Percentiles rank a stretch among this genome's conserved stretches.
phyloP scores from a whole-genome alignment of 2,329 filamentous ascomycete genomes.

The Mycosphaerella sp. region DNA sequence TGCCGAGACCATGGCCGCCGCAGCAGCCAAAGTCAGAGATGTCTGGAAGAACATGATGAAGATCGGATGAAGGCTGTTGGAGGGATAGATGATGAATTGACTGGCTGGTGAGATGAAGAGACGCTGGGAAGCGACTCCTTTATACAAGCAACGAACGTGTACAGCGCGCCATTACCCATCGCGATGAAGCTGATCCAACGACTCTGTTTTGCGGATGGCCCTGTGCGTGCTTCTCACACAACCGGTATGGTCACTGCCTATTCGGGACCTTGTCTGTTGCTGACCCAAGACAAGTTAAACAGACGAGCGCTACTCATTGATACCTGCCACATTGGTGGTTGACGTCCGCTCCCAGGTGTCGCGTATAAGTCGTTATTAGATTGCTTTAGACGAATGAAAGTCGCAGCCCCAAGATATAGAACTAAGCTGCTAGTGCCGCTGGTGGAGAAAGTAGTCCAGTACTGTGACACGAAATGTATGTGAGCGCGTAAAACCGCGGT shows the following conservation, averaged over 20 bases:
- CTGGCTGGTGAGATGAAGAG: background rate
- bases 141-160: background rate
- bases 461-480: too few relatives aligned
- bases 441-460: background rate
- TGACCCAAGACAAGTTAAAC: background rate
- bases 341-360: background rate
- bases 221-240: background rate
- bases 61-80: background rate
- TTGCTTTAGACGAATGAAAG: background rate
- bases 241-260: background rate
- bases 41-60: conserved; percentile 17
- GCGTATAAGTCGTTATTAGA: background rate
- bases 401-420: background rate
- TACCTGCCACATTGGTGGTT: conserved; percentile 6
- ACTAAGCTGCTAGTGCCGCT: background rate
- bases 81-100: background rate
- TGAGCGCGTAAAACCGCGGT: too few relatives aligned
- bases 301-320: conserved; percentile 2
- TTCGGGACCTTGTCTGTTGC: background rate
- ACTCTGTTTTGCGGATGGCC: background rate
- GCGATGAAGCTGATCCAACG: background rate
- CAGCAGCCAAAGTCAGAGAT: conserved; percentile 14
- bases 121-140: background rate
- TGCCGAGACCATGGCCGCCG: conserved; percentile 13
- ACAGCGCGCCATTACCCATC: background rate